phyloP scores from a whole-genome alignment of 352 stramenopile species.

The Phytopythium oedochilum region DNA sequence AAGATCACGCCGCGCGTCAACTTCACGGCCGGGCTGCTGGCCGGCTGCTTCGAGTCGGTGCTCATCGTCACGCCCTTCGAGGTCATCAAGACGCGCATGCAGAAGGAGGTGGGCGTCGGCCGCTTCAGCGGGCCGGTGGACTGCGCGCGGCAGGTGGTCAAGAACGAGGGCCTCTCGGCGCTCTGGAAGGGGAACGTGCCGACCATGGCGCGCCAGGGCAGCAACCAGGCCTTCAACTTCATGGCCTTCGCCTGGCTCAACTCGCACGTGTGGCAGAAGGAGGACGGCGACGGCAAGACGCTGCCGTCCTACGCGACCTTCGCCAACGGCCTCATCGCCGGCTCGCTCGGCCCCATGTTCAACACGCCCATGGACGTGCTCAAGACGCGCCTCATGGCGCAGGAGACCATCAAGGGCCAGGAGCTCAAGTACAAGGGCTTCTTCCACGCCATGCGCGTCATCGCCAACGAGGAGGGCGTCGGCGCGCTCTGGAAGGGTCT shows the following conservation, averaged over 20 bases:
- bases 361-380: slow-evolving; percentile 93
- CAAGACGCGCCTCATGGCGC: slow-evolving; percentile 92
- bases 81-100: slow-evolving; percentile 98
- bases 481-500: slow-evolving; percentile 96
- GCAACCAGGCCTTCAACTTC: slow-evolving; percentile 99
- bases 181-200: slow-evolving; percentile 96
- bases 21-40: slow-evolving; percentile 88
- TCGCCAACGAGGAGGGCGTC: slow-evolving; percentile 93
- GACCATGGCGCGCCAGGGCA: slow-evolving; percentile 96
- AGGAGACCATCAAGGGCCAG: slow-evolving; percentile 87
- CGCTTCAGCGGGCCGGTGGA: slow-evolving; percentile 89
- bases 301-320: slow-evolving; percentile 93
- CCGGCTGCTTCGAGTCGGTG: slow-evolving; percentile 94
- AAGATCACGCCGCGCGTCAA: slow-evolving; percentile 76
- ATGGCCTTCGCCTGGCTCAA: slow-evolving; percentile 92
- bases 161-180: slow-evolving; percentile 91
- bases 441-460: slow-evolving; percentile 90
- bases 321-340: slow-evolving; percentile 90
- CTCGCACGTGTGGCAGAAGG: slow-evolving; percentile 90
- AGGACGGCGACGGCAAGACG: slow-evolving; percentile 87
- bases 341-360: slow-evolving; percentile 80
- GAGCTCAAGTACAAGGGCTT: slow-evolving; percentile 96
- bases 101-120: slow-evolving; percentile 91
- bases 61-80: slow-evolving; percentile 97
- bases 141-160: slow-evolving; percentile 89